Evolutionary conservation across 495 filamentous ascomycete genomes (phyloP).

Genomic region (Pyronema omphalodes): DNA sequence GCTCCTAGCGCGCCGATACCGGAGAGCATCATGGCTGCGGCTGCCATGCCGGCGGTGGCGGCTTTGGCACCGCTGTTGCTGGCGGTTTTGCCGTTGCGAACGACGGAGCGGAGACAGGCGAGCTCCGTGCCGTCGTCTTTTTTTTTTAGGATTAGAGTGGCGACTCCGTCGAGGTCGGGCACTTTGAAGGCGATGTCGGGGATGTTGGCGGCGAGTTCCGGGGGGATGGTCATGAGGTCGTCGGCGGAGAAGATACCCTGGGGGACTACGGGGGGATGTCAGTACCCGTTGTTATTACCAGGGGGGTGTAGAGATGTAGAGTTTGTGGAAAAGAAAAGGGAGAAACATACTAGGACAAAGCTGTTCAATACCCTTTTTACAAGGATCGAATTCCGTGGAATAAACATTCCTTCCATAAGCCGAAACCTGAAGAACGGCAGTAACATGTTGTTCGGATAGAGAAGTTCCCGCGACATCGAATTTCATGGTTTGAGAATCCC

Average conservation of each 20-base stretch:
- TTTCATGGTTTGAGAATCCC: constrained; percentile 44
- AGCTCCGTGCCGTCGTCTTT: constrained; percentile 40
- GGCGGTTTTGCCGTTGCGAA: constrained; percentile 74
- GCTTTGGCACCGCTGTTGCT: constrained; percentile 60
- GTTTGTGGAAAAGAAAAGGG: not conserved
- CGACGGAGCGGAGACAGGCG: constrained; percentile 65
- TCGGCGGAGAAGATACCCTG: constrained; percentile 51
- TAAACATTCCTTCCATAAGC: constrained; percentile 81
- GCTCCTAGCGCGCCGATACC: constrained; percentile 53
- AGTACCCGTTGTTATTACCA: constrained; percentile 15
- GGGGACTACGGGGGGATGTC: constrained; percentile 40
- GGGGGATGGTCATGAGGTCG: constrained; percentile 51
- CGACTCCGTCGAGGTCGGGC: constrained; percentile 78
- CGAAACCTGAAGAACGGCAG: constrained; percentile 54
- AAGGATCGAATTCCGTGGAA: constrained; percentile 65
- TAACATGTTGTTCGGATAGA: constrained; percentile 56
- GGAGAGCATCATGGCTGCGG: constrained; percentile 56
- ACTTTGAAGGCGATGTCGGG: constrained; percentile 81
- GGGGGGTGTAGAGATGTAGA: no score
- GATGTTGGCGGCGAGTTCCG: constrained; percentile 50
- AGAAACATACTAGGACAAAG: constrained; percentile 64
- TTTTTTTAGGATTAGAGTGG: constrained; percentile 54
- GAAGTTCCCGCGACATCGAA: constrained; percentile 79
- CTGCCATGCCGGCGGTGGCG: constrained; percentile 72
- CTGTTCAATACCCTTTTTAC: constrained; percentile 41